Evolutionary conservation across 768 basidiomycete species (phyloP).

Genomic region (Harrya chromipes): DNA sequence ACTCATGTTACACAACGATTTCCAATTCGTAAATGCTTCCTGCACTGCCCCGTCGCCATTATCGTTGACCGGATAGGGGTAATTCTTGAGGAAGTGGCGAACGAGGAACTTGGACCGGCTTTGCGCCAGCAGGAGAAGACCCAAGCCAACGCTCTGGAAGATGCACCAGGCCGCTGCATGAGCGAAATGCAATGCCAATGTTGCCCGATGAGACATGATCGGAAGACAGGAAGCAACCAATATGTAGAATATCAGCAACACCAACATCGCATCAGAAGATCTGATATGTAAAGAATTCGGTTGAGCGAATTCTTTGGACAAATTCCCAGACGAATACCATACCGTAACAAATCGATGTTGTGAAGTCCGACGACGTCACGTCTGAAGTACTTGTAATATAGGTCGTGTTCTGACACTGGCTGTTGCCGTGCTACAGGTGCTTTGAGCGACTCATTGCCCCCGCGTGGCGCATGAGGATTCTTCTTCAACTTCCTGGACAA

Average conservation of each 20-base stretch:
- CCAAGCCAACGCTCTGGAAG: constrained; percentile 87
- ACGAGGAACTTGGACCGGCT: constrained; percentile 86
- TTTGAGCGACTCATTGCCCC: constrained; percentile 8
- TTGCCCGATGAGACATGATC: constrained; percentile 42
- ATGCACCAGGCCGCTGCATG: constrained; percentile 86
- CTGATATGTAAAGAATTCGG: constrained; percentile 41
- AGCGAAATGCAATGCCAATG: constrained; percentile 67
- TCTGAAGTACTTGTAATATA: constrained; percentile 86
- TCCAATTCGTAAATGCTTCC: constrained; percentile 97
- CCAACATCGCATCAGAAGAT: constrained; percentile 79
- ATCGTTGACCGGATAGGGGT: constrained; percentile 76
- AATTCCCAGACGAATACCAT: constrained; percentile 20
- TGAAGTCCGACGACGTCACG: constrained; percentile 78
- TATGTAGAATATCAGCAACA: constrained; percentile 71
- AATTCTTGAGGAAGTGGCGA: constrained; percentile 91
- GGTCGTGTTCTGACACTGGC: constrained; percentile 75
- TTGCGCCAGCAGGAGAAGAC: constrained; percentile 79
- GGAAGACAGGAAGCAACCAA: constrained; percentile 59
- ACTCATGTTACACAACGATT: constrained; percentile 86
- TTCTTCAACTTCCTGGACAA: constrained; percentile 9
- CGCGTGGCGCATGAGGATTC: background rate
- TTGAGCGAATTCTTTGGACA: constrained; percentile 11
- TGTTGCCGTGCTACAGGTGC: background rate
- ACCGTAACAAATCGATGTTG: constrained; percentile 88
- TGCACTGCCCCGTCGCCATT: constrained; percentile 74